Percentiles rank a stretch among this genome's conserved stretches.
These are phyloP conservation scores for Sindora glabra DNA, from an alignment of 306 rosid species.

Conservation along the genomic window DNA sequence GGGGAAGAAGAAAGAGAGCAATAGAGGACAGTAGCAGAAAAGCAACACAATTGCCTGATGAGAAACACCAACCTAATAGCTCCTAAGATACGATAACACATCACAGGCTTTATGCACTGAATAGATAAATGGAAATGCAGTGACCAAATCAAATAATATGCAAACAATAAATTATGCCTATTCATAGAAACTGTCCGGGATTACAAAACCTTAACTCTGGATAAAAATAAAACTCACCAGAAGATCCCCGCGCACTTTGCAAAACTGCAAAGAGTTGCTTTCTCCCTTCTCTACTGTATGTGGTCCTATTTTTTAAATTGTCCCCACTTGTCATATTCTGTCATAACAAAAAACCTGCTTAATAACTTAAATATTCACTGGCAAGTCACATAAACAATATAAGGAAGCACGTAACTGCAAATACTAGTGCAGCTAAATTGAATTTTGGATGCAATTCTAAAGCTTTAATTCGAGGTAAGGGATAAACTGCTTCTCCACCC, in stretches of 20 bases:
- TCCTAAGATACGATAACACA: too few relatives aligned
- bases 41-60: too few relatives aligned
- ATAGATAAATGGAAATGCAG: too few relatives aligned
- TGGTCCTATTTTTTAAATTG: constrained; percentile 57
- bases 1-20: too few relatives aligned
- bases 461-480: constrained; percentile 73
- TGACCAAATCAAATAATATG: too few relatives aligned
- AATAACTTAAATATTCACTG: constrained; percentile 2
- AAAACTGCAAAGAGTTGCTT: constrained; percentile 93
- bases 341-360: constrained; percentile 21
- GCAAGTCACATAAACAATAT: constrained; percentile 1
- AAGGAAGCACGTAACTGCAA: constrained; percentile 63
- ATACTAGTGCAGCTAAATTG: constrained; percentile 79
- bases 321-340: constrained; percentile 70
- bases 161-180: not conserved
- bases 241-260: constrained; percentile 95
- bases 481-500: constrained; percentile 97
- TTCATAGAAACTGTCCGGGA: constrained; percentile 5
- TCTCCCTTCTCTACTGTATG: constrained; percentile 76
- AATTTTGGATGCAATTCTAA: constrained; percentile 84
- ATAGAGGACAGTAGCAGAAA: too few relatives aligned
- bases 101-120: too few relatives aligned
- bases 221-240: constrained; percentile 51
- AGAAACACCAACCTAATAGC: too few relatives aligned
- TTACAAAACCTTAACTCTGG: not conserved